These are phyloP conservation scores for Moesziomyces sp. DNA, from an alignment of 1,284 basidiomycete species.

Conservation along the genomic window DNA sequence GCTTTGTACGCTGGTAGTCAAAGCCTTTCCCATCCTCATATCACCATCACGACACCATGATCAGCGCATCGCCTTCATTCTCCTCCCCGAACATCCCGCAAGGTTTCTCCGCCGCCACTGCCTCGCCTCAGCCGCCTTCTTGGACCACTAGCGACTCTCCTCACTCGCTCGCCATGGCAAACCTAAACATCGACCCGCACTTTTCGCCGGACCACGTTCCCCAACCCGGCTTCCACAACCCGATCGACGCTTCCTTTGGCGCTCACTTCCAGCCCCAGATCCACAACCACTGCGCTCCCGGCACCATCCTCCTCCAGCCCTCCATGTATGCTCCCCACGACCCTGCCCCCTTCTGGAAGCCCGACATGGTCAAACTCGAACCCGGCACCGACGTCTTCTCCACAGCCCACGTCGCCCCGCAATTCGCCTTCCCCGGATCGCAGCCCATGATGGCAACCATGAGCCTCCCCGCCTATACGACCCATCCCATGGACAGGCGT, in stretches of 20 bases:
- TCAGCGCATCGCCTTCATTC: constrained; percentile 30
- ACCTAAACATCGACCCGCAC: constrained; percentile 10
- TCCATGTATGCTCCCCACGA: constrained; percentile 26
- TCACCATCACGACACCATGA: constrained; percentile 13
- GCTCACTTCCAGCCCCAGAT: constrained; percentile 15
- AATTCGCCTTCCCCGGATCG: constrained; percentile 17
- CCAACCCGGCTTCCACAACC: constrained; percentile 20
- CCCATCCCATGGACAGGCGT: constrained; percentile 24
- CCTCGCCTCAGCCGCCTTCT: constrained; percentile 24
- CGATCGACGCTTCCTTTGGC: constrained; percentile 12
- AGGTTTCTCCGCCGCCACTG: constrained; percentile 20
- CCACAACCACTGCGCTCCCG: constrained; percentile 1
- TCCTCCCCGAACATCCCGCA: constrained; percentile 13
- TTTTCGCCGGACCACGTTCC: constrained; percentile 18
- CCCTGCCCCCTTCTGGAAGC: constrained; percentile 31
- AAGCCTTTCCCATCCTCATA: constrained; percentile 3
- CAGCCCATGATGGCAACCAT: constrained; percentile 38
- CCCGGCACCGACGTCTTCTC: constrained; percentile 22
- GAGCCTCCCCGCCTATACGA: constrained; percentile 35
- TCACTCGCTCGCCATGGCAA: constrained; percentile 15
- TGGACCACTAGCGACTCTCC: constrained; percentile 15
- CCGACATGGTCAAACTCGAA: constrained; percentile 32
- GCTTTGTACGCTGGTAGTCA: constrained; percentile 39
- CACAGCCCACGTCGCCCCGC: constrained; percentile 7
- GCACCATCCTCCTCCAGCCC: constrained; percentile 17